Conservation (phyloP, 2,329 filamentous ascomycete species). For the Pestalotiopsis sp. region DNA sequence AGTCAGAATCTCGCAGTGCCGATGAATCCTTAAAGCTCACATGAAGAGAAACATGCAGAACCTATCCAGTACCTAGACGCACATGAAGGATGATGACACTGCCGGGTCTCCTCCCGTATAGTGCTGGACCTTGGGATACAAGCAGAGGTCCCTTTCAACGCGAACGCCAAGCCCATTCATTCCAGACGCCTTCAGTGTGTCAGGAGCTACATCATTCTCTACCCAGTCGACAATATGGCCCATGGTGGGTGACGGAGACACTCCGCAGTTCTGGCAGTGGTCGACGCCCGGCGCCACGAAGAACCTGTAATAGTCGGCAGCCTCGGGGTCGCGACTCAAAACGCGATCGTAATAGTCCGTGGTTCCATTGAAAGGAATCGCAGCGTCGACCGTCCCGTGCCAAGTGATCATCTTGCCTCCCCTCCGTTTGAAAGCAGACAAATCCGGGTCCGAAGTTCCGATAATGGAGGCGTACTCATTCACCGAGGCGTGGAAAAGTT, state of each 20-base stretch:
- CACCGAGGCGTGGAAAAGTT: neutral
- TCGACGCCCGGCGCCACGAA: constrained; percentile 54
- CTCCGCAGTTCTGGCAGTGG: constrained; percentile 44
- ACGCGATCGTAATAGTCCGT: constrained; percentile 36
- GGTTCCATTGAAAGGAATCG: constrained; percentile 33
- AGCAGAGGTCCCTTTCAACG: constrained; percentile 6
- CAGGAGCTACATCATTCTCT: constrained; percentile 18
- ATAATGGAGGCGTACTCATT: constrained; percentile 9
- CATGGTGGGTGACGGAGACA: constrained; percentile 38
- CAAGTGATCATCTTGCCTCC: constrained; percentile 7
- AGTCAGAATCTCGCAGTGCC: too few species aligned
- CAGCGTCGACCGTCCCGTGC: neutral
- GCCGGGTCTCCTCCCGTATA: neutral
- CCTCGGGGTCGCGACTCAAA: constrained; percentile 22
- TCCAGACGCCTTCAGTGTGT: neutral
- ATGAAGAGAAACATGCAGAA: too few species aligned
- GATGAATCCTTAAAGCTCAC: too few species aligned
- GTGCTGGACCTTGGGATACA: constrained; percentile 10
- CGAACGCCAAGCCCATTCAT: neutral
- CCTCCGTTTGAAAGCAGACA: neutral
- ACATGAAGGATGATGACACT: constrained; percentile 5
- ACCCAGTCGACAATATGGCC: constrained; percentile 24
- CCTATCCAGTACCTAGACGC: neutral
- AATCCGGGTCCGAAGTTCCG: neutral
- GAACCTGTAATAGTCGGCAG: constrained; percentile 51